Conservation (phyloP, 2,329 filamentous ascomycete species). For the Dactylellina drechsleri region DNA sequence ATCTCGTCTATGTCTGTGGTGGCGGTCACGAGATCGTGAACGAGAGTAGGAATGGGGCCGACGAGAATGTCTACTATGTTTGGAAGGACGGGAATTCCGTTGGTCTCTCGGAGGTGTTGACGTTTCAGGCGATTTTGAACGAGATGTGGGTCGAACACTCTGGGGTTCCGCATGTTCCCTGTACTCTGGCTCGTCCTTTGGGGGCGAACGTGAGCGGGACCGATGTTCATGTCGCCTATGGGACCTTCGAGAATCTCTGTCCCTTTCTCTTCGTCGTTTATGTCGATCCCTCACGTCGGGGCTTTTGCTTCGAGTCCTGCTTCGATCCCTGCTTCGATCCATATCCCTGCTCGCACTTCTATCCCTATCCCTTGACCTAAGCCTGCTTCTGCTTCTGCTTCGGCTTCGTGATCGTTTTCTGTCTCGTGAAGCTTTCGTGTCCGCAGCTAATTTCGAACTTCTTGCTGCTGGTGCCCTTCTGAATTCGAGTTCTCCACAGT, state of each 20-base stretch:
- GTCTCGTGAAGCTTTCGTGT: slow-evolving; percentile 44
- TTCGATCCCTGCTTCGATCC: slow-evolving; percentile 26
- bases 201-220: slow-evolving; percentile 45
- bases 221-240: slow-evolving; percentile 22
- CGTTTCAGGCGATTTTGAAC: slow-evolving; percentile 44
- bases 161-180: slow-evolving; percentile 2
- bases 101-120: slow-evolving; percentile 17
- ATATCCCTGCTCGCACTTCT: slow-evolving; percentile 25
- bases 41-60: slow-evolving; percentile 43
- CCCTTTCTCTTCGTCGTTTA: slow-evolving; percentile 11
- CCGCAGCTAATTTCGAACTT: neutral
- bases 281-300: slow-evolving; percentile 17
- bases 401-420: slow-evolving; percentile 2
- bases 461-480: slow-evolving; percentile 30
- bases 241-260: slow-evolving; percentile 29
- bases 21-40: slow-evolving; percentile 35
- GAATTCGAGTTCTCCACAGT: slow-evolving; percentile 56
- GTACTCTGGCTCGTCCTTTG: slow-evolving; percentile 6
- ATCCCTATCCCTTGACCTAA: slow-evolving; percentile 11
- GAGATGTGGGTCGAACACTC: slow-evolving; percentile 16
- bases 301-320: slow-evolving; percentile 3
- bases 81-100: slow-evolving; percentile 25
- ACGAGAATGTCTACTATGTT: slow-evolving; percentile 35
- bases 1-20: slow-evolving; percentile 17
- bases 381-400: slow-evolving; percentile 50